Evolutionary conservation across 345 rosid genomes (phyloP), one percentile per base, ranked within the genome.

Genomic region (Heritiera fomes): DNA sequence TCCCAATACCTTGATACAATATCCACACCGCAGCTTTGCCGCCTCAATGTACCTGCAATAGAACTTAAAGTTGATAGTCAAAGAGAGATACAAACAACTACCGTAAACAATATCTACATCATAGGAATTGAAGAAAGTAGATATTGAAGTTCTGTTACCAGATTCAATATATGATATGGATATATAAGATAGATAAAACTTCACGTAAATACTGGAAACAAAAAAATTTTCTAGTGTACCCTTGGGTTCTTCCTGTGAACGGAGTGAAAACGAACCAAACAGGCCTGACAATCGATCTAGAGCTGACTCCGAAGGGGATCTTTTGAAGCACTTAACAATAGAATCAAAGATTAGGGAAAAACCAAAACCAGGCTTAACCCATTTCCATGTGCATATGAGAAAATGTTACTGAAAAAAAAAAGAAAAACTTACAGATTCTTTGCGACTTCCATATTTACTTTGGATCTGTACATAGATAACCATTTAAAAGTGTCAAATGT

Each of bases 301-400:
- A 63, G 99, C 85, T 45, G 96, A 86, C 80, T 95, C 99, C 1
- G 99, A 96, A 49, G 90, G 80, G 55, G 93, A 90, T 79, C 94
- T 88, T 82, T 86, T 89, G 32, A 94, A 89, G 41, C 86, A 69
- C 99, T 94, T 71, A 55, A 63, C n/a, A 8, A 82, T 56, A 43
- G 56, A 52, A 53, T 38, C 13, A 46, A 20, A 61, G 66, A 43
- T 75, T 61, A 61, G 56, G 52, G 64, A 58, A n/a, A 58, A 58
- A 58, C 38, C 58, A 8, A 75, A 60, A 28, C 53, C 66, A 41
- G 28, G 4, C 64, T 60, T 17, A 32, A n/a, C 45, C 71, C 71
- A 41, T 41, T 67, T 67, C 50, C 5, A 65, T 41, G 30, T 40
- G 9, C 50, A 50, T 20, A 4, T 1, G 8, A 61, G 34, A 30